Conservation (phyloP, 2,329 filamentous ascomycete genomes). For the Trichophyton simii region DNA sequence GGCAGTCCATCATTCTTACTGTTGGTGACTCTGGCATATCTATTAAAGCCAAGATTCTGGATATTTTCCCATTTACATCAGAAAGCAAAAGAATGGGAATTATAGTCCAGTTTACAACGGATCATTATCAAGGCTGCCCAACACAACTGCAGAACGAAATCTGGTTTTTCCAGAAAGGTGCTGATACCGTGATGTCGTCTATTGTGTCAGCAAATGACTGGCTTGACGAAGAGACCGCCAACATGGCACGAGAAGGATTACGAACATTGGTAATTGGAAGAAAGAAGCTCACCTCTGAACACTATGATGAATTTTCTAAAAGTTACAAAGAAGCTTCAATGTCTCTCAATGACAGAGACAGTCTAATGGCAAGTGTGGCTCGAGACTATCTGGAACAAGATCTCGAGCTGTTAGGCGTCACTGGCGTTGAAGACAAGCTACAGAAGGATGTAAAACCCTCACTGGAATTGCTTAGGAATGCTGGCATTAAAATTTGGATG, state of each 20-base stretch:
- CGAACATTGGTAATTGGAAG: constrained; percentile 91
- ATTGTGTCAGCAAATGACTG: constrained; percentile 96
- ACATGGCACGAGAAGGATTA: constrained; percentile 94
- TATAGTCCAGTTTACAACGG: constrained; percentile 70
- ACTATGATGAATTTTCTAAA: constrained; percentile 67
- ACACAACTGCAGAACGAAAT: constrained; percentile 58
- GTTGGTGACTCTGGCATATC: constrained; percentile 62
- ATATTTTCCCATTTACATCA: constrained; percentile 94
- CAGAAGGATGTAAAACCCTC: constrained; percentile 93
- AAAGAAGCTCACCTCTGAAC: constrained; percentile 63
- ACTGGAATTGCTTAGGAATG: constrained; percentile 85
- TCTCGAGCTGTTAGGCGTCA: constrained; percentile 88
- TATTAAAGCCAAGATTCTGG: constrained; percentile 76
- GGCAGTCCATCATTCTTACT: constrained; percentile 71
- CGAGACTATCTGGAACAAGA: constrained; percentile 72
- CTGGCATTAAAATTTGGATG: constrained; percentile 99
- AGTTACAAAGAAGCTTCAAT: constrained; percentile 70
- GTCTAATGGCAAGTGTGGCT: constrained; percentile 67
- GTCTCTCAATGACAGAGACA: constrained; percentile 66
- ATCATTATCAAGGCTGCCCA: constrained; percentile 35
- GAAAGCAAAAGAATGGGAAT: constrained; percentile 98
- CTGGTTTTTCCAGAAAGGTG: constrained; percentile 98
- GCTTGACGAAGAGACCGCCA: constrained; percentile 97
- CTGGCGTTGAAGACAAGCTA: constrained; percentile 92
- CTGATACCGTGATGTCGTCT: constrained; percentile 93